Evolutionary conservation across 2,329 filamentous ascomycete species (phyloP), one percentile per base, ranked within the genome.

Genomic region (Aquanectria penicillioides): DNA sequence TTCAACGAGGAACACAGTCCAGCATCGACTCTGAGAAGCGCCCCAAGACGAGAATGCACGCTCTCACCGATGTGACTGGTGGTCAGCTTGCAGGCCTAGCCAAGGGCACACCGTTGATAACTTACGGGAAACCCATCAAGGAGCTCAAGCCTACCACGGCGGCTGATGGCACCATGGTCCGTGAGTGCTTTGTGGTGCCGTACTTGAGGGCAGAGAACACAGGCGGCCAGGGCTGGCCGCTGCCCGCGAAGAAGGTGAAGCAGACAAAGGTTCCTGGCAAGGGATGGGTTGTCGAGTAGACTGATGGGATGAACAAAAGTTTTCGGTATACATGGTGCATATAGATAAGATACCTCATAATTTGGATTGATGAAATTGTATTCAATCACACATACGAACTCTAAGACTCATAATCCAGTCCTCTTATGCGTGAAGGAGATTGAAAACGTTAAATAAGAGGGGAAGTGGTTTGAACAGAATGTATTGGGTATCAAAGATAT

Each of bases 51-150:
- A 81, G 95, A 37, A 96, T 99, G 91, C 91, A 94, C 72, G 86
- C 94, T 4, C 83, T 99, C 17, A 94, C 93, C 3, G 87, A 94
- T 23, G 81, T 97, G 6, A 91, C 88, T 13, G 90, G 87, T 2
- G 83, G 85, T 3, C 91, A 96, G 73, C 83, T 99, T 6, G 86
- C 91, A 4, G 87, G 86, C 1, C 81, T 98, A 52, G 92, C 93
- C 5, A 90, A 93, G 72, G 92, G 91, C 0, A 98, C 95, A 11
- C 92, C 93, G 44, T 79, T 99, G 51, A 75, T 98, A 18, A 86
- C 86, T 31, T 93, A 94, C 66, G 92, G 93, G 4, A 98, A 98
- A 79, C 94, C 95, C 1, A 89, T 97, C 72, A 95, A 95, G 67
- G 94, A 95, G 80, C 85, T 91, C 12, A 79, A 84, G 64, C 71